Evolutionary conservation across 78 protist species (phyloP).

Genomic region (Acrasis kona): DNA sequence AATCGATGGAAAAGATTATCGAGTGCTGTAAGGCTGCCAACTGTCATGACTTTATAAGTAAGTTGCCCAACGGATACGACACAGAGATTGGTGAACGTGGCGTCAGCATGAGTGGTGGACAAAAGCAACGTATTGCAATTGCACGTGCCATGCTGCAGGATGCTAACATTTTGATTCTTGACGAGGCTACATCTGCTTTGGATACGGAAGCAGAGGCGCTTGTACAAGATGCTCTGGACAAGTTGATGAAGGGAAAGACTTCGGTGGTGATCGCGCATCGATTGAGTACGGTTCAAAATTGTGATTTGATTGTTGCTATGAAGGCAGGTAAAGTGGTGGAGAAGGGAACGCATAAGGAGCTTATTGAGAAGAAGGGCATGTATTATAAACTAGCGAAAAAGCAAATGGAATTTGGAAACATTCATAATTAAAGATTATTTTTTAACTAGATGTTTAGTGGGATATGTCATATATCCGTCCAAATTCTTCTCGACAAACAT

Average conservation of each 20-base stretch:
- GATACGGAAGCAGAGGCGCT: constrained; percentile 73
- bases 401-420: constrained; percentile 5
- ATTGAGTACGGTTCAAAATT: constrained; percentile 69
- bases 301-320: constrained; percentile 64
- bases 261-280: constrained; percentile 92
- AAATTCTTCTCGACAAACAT: too few relatives aligned
- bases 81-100: constrained; percentile 83
- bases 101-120: constrained; percentile 73
- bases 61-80: constrained; percentile 67
- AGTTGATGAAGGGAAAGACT: constrained; percentile 49
- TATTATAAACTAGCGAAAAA: constrained; percentile 29
- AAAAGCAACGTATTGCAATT: constrained; percentile 83
- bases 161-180: constrained; percentile 79
- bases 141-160: constrained; percentile 78
- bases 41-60: constrained; percentile 73
- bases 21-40: too few relatives aligned
- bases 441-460: too few relatives aligned
- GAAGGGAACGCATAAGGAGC: constrained; percentile 76
- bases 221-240: constrained; percentile 75
- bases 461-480: too few relatives aligned
- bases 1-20: too few relatives aligned
- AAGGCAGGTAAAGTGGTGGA: constrained; percentile 72
- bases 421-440: too few relatives aligned
- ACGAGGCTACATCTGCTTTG: constrained; percentile 94
- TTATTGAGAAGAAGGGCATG: constrained; percentile 42